Percentiles rank a stretch among this genome's conserved stretches.
These are phyloP conservation scores for Aspergillus tanneri DNA, from an alignment of 2,329 filamentous ascomycete genomes.

Conservation along the genomic window DNA sequence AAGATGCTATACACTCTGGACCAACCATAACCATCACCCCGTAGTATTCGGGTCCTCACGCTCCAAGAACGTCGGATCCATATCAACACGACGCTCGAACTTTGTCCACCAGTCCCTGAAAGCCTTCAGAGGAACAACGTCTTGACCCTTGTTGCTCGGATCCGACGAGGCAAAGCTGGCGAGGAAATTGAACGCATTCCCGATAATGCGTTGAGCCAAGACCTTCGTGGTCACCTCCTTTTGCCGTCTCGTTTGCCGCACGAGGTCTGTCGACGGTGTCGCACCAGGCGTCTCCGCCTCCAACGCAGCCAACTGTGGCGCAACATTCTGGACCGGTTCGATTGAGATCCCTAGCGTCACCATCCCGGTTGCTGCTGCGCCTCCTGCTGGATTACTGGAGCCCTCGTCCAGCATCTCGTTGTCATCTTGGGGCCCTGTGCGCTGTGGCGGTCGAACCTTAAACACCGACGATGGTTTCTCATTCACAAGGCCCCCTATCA, in stretches of 20 bases:
- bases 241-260: conserved; percentile 28
- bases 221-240: conserved; percentile 65
- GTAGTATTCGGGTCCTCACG: conserved; percentile 54
- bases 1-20: not conserved
- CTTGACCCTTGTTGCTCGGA: conserved; percentile 59
- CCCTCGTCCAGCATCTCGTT: conserved; percentile 51
- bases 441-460: conserved; percentile 56
- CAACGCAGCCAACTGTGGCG: conserved; percentile 64
- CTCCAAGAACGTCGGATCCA: conserved; percentile 87
- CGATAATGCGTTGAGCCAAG: conserved; percentile 89
- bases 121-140: conserved; percentile 88
- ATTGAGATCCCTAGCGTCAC: conserved; percentile 79
- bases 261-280: conserved; percentile 30
- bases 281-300: conserved; percentile 29
- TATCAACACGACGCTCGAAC: conserved; percentile 82
- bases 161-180: conserved; percentile 74
- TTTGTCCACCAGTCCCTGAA: conserved; percentile 99
- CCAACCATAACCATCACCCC: conserved; percentile 13
- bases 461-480: conserved; percentile 93
- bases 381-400: conserved; percentile 18
- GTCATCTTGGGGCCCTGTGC: conserved; percentile 37
- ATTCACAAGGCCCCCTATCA: conserved; percentile 84
- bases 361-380: conserved; percentile 39
- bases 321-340: conserved; percentile 72
- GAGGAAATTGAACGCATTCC: conserved; percentile 95